A percentile compares a stretch with the other conserved stretches of the same genome.
These are phyloP conservation scores for Zymoseptoria crescenta DNA, from an alignment of 2,329 filamentous ascomycete species.

Conservation along the genomic window DNA sequence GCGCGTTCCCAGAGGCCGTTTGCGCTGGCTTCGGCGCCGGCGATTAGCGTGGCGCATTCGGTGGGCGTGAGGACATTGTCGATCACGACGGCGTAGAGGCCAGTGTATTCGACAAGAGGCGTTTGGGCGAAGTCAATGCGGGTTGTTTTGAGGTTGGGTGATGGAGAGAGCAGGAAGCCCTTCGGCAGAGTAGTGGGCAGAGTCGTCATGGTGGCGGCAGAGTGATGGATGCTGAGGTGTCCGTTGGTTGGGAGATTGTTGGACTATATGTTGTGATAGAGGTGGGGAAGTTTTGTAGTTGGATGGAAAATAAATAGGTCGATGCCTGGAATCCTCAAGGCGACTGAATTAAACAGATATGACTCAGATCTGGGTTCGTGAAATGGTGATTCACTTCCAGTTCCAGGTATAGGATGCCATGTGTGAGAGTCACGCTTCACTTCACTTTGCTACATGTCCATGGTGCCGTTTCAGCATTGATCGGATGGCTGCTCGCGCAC, in stretches of 20 bases:
- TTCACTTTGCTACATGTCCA: neutral
- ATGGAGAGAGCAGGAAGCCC: conserved; percentile 41
- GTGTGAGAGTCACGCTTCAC: neutral
- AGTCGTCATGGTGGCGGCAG: neutral
- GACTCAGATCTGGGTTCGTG: neutral
- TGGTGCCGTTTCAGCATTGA: neutral
- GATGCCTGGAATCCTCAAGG: neutral
- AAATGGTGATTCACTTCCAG: neutral
- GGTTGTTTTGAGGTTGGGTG: conserved; percentile 40
- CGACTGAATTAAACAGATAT: neutral
- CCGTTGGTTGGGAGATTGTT: neutral
- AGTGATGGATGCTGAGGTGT: neutral
- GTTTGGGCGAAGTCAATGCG: conserved; percentile 49
- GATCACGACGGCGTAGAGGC: conserved; percentile 52
- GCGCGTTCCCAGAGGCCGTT: conserved; percentile 56
- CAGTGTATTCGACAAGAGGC: conserved; percentile 46
- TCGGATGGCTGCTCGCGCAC: neutral
- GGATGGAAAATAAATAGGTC: neutral
- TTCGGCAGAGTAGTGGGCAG: conserved; percentile 28
- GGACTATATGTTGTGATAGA: neutral
- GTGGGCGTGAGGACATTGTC: conserved; percentile 54
- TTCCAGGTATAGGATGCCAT: neutral
- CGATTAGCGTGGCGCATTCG: conserved; percentile 55
- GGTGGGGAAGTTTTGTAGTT: neutral
- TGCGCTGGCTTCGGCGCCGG: conserved; percentile 43